phyloP scores from a whole-genome alignment of 2,329 filamentous ascomycete species.

The Epicoccum sorghinum region DNA sequence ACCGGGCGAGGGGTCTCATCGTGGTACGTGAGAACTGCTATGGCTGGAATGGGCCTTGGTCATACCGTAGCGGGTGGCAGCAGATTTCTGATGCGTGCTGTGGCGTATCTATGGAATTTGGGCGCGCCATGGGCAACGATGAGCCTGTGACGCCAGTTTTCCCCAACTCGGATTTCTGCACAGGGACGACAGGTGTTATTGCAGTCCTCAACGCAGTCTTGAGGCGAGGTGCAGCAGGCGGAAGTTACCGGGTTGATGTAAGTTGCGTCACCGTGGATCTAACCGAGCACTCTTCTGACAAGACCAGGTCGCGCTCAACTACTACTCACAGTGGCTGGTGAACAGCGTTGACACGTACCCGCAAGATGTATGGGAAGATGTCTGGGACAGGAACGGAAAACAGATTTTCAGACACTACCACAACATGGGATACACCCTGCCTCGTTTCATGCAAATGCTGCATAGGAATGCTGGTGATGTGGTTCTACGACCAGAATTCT shows the following conservation, averaged over 20 bases:
- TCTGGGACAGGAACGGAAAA: constrained; percentile 55
- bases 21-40: constrained; percentile 61
- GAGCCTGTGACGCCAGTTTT: constrained; percentile 55
- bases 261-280: constrained; percentile 18
- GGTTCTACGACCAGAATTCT: constrained; percentile 57
- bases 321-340: constrained; percentile 47
- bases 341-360: constrained; percentile 45
- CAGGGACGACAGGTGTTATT: constrained; percentile 51
- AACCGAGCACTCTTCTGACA: background rate
- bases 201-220: constrained; percentile 53
- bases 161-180: constrained; percentile 55
- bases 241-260: constrained; percentile 52
- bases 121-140: constrained; percentile 54
- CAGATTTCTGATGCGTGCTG: constrained; percentile 57
- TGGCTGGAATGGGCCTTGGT: constrained; percentile 58
- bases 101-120: constrained; percentile 56
- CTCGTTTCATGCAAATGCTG: constrained; percentile 51
- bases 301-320: constrained; percentile 41
- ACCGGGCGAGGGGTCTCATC: constrained; percentile 53
- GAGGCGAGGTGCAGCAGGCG: constrained; percentile 48
- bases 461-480: constrained; percentile 45
- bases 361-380: constrained; percentile 54
- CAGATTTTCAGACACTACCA: constrained; percentile 60
- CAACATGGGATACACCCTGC: constrained; percentile 53
- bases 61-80: constrained; percentile 58